phyloP scores from a whole-genome alignment of 495 filamentous ascomycete genomes.

The Hypoxylon intermedium region DNA sequence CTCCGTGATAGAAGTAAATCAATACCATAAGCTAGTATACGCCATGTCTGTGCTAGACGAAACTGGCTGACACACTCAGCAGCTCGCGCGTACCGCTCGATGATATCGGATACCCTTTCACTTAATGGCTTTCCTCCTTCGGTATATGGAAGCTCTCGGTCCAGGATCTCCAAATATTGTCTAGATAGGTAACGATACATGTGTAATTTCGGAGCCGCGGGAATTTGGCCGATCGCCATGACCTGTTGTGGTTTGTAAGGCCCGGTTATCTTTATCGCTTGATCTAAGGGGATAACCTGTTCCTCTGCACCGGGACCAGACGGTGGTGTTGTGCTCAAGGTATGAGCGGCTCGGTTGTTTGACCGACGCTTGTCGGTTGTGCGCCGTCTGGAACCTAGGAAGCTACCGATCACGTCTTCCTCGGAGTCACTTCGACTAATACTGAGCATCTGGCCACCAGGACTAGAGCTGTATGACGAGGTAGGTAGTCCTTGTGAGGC shows the following conservation, averaged over 20 bases:
- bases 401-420: conserved; percentile 68
- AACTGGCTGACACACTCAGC: conserved; percentile 66
- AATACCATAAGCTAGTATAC: conserved; percentile 68
- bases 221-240: conserved; percentile 67
- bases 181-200: conserved; percentile 66
- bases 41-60: conserved; percentile 78
- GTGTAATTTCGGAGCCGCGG: conserved; percentile 58
- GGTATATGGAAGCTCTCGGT: conserved; percentile 47
- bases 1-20: conserved; percentile 65
- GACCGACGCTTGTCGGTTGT: conserved; percentile 46
- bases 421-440: conserved; percentile 72
- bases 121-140: conserved; percentile 41
- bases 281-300: conserved; percentile 65
- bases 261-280: conserved; percentile 64
- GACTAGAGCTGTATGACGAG: conserved; percentile 53
- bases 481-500: conserved; percentile 38
- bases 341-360: conserved; percentile 46
- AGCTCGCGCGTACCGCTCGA: conserved; percentile 68
- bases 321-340: conserved; percentile 66
- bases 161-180: conserved; percentile 62
- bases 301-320: conserved; percentile 55
- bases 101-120: conserved; percentile 57
- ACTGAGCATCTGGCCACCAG: conserved; percentile 53
- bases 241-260: conserved; percentile 63
- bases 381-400: conserved; percentile 59